Evolutionary conservation across 2,329 filamentous ascomycete genomes (phyloP), one percentile per base, ranked within the genome.

Genomic region (Colletotrichum chlorophyti): DNA sequence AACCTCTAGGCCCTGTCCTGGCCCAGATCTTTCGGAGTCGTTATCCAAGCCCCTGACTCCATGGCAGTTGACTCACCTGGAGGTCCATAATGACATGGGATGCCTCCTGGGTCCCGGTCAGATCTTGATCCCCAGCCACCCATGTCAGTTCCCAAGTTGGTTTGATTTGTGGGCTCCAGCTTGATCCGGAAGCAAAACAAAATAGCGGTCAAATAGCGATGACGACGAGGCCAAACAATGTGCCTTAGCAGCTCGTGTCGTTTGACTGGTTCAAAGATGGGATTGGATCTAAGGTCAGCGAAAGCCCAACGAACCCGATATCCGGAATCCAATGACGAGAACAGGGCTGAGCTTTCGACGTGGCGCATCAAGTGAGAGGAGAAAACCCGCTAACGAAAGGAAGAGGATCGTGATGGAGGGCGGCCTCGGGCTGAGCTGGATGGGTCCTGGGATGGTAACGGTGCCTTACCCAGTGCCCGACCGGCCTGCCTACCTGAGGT

Each of bases 151-250:
- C 29, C 37, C 40, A 40, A 32, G 26, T 32, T n/a, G 45, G 34
- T 26, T 17, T n/a, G 45, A 40, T 26, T 17, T 17, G 51, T 49
- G 43, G 51, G 24, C 19, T n/a, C n/a, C n/a, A n/a, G n/a, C n/a
- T n/a, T n/a, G n/a, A n/a, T n/a, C n/a, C 52, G n/a, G 35, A n/a
- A 8, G 27, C n/a, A 26, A 29, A 50, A 21, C 51, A 35, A 60
- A 60, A 60, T 51, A 45, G 57, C 57, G 57, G 57, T 60, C 57
- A 60, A 50, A 55, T 49, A n/a, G n/a, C n/a, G 51, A 19, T 31
- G 29, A n/a, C 23, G 43, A 6, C 17, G 31, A 50, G 26, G 37
- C 34, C 46, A 49, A 49, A n/a, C n/a, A n/a, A n/a, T n/a, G n/a
- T n/a, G n/a, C n/a, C n/a, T n/a, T n/a, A n/a, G n/a, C n/a, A n/a